Percentiles rank a stretch among this genome's conserved stretches.
These are phyloP conservation scores for Aurinia saxatilis DNA, from an alignment of 345 rosid genomes.

Conservation along the genomic window DNA sequence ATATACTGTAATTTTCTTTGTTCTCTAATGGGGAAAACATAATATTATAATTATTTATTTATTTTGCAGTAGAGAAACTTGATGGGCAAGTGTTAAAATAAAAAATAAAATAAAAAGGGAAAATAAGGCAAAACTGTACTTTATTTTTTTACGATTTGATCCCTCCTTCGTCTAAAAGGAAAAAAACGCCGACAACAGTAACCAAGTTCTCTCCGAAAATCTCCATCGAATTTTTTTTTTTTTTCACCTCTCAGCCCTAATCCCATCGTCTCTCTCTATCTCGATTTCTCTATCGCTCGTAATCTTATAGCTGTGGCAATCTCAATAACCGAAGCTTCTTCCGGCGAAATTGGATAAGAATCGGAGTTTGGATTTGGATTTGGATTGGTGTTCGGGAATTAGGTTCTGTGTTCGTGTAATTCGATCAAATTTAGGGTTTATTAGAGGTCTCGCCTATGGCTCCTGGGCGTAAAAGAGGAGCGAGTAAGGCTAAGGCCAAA, in stretches of 20 bases:
- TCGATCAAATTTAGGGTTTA: constrained; percentile 31
- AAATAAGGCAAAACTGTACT: not conserved
- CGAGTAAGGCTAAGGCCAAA: constrained; percentile 58
- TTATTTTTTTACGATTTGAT: constrained; percentile 5
- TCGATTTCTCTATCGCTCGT: not conserved
- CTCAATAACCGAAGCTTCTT: not conserved
- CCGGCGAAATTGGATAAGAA: constrained; percentile 1
- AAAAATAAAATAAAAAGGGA: not conserved
- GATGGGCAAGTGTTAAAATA: not conserved
- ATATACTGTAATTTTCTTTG: not conserved
- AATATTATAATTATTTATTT: not conserved
- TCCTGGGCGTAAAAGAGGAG: constrained; percentile 87
- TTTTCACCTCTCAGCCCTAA: constrained; percentile 20
- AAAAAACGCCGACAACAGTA: constrained; percentile 25
- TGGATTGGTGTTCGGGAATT: not conserved
- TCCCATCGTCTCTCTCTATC: constrained; percentile 8
- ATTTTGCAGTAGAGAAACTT: not conserved
- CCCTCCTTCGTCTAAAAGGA: not conserved
- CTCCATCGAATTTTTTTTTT: no score
- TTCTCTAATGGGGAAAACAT: not conserved
- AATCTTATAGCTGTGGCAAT: not conserved
- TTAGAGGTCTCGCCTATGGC: constrained; percentile 45
- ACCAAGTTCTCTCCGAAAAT: not conserved
- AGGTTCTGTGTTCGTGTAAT: not conserved
- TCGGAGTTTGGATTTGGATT: not conserved